Evolutionary conservation across 306 rosid genomes (phyloP), one percentile per base, ranked within the genome.

Genomic region (Rubus parviflorus): DNA sequence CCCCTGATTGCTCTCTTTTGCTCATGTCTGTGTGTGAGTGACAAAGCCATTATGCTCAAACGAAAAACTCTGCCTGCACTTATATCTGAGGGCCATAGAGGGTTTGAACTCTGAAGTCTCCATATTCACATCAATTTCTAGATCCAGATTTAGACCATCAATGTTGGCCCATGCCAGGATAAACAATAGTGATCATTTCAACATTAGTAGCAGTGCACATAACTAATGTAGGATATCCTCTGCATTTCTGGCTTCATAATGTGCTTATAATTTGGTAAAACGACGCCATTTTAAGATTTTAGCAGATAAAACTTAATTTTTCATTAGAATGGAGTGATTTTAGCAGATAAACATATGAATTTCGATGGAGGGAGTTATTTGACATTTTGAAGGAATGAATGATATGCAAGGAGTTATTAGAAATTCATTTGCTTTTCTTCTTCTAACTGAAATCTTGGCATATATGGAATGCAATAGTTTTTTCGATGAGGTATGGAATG

Each of bases 81-180:
- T 48, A 15, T 16, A 25, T 8, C 60, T 4, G 22, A 10, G 16
- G 74, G 43, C 23, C 51, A 19, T 66, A 2, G 13, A 19, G 70
- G 35, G 19, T 61, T 57, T 30, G 42, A 30, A 61, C 49, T n/a
- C 49, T 66, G 15, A 17, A 19, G 70, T 66, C 49, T 66, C 20
- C 69, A 38, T 11, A 61, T 63, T 23, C 22, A 63, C 22, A 37
- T 63, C 17, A 63, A 35, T 41, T 1, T 63, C 7, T 10, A 65
- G 25, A 65, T 65, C 70, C 70, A 38, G 70, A 65, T 38, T 65
- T 65, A 41, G 30, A 41, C 5, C 70, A 65, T 15, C 20, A 10
- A 1, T 19, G 6, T 65, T 65, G 49, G 45, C 13, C 25, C 6
- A 40, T 63, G n/a, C 35, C 35, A 30, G 35, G 22, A 63, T 16